These are phyloP conservation scores for Raddia distichophylla DNA, from an alignment of 176 grass and related monocot species.

Conservation along the genomic window DNA sequence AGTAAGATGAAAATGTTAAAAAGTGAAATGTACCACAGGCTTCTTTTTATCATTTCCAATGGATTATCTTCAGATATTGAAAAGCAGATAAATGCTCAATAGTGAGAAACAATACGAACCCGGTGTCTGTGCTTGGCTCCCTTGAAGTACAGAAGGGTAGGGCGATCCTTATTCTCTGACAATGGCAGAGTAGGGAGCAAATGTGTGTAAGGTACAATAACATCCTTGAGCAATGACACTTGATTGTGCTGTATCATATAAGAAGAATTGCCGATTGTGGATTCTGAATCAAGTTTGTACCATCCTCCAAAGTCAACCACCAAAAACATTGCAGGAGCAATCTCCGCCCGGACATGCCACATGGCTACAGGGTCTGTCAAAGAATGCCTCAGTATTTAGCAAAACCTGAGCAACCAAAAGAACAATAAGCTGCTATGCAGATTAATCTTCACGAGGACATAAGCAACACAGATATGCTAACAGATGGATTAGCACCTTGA, in stretches of 20 bases:
- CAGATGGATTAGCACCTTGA: background rate
- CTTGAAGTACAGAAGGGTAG: conserved; percentile 89
- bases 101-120: conserved; percentile 52
- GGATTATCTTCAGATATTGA: background rate
- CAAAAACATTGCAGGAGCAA: conserved; percentile 82
- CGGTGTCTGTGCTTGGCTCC: conserved; percentile 91
- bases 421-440: conserved; percentile 57
- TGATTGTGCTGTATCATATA: conserved; percentile 76
- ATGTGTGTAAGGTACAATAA: conserved; percentile 97
- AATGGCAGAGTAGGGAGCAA: conserved; percentile 70
- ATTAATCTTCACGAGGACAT: conserved; percentile 30
- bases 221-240: conserved; percentile 92
- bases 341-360: conserved; percentile 88
- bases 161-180: conserved; percentile 53
- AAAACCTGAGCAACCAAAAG: conserved; percentile 70
- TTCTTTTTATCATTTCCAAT: background rate
- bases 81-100: background rate
- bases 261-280: conserved; percentile 49
- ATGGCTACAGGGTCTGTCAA: conserved; percentile 94
- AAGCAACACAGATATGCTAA: background rate
- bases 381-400: conserved; percentile 86
- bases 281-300: conserved; percentile 82
- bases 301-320: conserved; percentile 97
- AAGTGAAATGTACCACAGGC: background rate
- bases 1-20: background rate